Evolutionary conservation across 2,329 filamentous ascomycete genomes (phyloP), one percentile per base, ranked within the genome.

Genomic region (Fusarium tjaetaba): DNA sequence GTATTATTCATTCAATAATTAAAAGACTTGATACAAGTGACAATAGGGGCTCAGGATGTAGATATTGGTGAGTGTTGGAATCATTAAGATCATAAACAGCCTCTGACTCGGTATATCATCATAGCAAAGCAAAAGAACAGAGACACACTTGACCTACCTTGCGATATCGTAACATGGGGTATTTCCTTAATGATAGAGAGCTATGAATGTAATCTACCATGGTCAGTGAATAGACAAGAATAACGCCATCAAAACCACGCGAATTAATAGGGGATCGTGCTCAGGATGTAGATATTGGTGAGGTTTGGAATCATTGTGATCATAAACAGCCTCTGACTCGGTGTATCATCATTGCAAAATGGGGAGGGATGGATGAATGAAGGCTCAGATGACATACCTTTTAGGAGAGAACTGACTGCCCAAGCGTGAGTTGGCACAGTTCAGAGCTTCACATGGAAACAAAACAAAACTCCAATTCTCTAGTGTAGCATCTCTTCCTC

Each of bases 301-400:
- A 82, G 76, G 64, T 76, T 81, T 80, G 74, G 77, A 84, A 84
- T 84, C 81, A 84, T 75, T 52, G 60, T 65, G 61, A 81, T 85
- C 84, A 85, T 85, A 85, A 85, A 85, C 84, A 85, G 84, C 84
- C 83, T 85, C 84, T 84, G 82, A 82, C 82, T 84, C 83, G 81
- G 79, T 73, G 68, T 79, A 82, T 78, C 76, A 84, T 85, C 83
- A 84, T 82, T 66, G 70, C 72, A 80, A 34, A 65, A 24, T 67
- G 36, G 32, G 59, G 24, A 30, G 18, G 22, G 53, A 60, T 26
- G 20, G 53, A 60, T 28, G 20, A 53, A 59, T 22, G 61, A 28
- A 46, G 49, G 34, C 24, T 46, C 36, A 48, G 28, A 39, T 24
- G 74, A 76, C 75, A 62, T 80, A 81, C 79, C 74, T 77, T 73